These are phyloP conservation scores for Diaporthe longicolla DNA, from an alignment of 2,329 filamentous ascomycete genomes.

Conservation along the genomic window DNA sequence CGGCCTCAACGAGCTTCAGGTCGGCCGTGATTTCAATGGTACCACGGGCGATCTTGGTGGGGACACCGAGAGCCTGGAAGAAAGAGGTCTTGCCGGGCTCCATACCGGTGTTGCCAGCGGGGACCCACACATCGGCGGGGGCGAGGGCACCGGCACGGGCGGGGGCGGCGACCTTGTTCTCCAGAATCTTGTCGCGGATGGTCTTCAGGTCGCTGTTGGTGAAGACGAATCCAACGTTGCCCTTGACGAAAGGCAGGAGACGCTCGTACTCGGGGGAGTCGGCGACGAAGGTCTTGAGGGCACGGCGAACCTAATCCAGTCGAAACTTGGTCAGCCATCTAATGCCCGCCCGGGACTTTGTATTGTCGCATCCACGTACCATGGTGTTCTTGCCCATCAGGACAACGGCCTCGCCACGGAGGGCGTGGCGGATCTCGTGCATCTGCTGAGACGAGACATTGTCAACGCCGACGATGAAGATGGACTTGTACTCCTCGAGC, in stretches of 20 bases:
- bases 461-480: conserved; percentile 98
- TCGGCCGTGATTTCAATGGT: conserved; percentile 99
- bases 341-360: not conserved
- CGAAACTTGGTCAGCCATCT: not conserved
- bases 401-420: conserved; percentile 93
- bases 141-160: conserved; percentile 98
- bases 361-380: conserved; percentile 68
- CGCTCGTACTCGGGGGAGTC: conserved; percentile 98
- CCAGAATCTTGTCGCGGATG: conserved; percentile 92
- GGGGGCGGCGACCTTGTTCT: conserved; percentile 97
- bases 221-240: conserved; percentile 99
- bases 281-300: conserved; percentile 91
- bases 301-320: conserved; percentile 83
- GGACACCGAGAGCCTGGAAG: conserved; percentile 99
- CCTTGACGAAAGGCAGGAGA: conserved; percentile 94
- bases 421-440: conserved; percentile 97
- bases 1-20: conserved; percentile 96
- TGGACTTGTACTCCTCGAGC: conserved; percentile 95
- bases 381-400: conserved; percentile 99
- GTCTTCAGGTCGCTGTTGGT: conserved; percentile 96
- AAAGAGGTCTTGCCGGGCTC: conserved; percentile 99
- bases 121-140: conserved; percentile 92
- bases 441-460: conserved; percentile 99
- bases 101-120: conserved; percentile 99
- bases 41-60: conserved; percentile 99